Base-by-base conservation (phyloP, 768 basidiomycete genomes). In the Termitomyces sp. region DNA sequence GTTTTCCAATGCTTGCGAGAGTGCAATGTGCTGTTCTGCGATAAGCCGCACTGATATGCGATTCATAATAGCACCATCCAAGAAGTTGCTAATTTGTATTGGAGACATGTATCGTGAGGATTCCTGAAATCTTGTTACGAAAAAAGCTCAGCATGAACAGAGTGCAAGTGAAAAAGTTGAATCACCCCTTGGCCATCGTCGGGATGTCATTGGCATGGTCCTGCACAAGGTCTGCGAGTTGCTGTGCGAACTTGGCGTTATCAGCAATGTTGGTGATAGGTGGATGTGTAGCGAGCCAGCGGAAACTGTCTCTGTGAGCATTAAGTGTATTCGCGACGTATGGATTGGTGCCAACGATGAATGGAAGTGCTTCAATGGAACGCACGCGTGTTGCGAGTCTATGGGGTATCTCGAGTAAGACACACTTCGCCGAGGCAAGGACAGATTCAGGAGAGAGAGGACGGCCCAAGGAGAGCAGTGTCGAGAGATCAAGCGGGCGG, bases 311-410 rank as follows among this genome's bases (percentile, higher is more conserved):
- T 63, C 81, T 76, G 71, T 90, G 88, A 6, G 86, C 78, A 55
- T 84, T 74, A 58, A 92, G 76, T 13, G 84, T 84, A 56, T 81
- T 83, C 3, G 87, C 79, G n/a, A 94, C 81, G 70, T 89, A 91
- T 14, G 92, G 92, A 68, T 94, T 94, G 52, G 88, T 92, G 22
- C 90, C 92, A 50, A 93, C 92, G 40, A 94, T 94, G 72, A 88
- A 94, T 0, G 92, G 92, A 33, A 94, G 78, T 0, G 79, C 72
- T 66, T 93, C 90, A 51, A 94, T 75, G 22, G 85, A 85, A 33
- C 82, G 82, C 45, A 90, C 86, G 13, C 91, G 85, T 56, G 80
- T 83, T 1, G 88, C 90, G 33, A 94, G 79, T 52, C 90, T 78
- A 20, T 86, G 79, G 22, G 92, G 92, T 16, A 93, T 84, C 69